Conservation (phyloP, 2,329 filamentous ascomycete species). For the Alternaria sp. region DNA sequence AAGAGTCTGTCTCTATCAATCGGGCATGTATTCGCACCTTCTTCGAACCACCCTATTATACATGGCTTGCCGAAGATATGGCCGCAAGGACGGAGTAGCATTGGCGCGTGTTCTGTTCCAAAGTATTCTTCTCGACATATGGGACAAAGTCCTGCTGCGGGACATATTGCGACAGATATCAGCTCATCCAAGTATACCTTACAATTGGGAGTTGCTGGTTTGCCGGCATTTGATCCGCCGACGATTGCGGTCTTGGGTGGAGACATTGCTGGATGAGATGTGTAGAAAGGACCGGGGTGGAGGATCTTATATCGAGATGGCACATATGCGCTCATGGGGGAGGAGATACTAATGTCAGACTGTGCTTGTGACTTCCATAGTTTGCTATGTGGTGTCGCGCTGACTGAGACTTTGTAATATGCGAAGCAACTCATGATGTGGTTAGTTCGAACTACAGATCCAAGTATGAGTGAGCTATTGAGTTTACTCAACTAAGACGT, state of each 20-base stretch:
- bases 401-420: neutral
- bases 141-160: slow-evolving; percentile 12
- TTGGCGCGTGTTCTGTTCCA: neutral
- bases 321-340: neutral
- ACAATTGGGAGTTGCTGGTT: neutral
- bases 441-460: neutral
- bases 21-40: slow-evolving; percentile 5
- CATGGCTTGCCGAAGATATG: slow-evolving; percentile 27
- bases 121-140: slow-evolving; percentile 21
- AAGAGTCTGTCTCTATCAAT: slow-evolving; percentile 11
- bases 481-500: neutral
- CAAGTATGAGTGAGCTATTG: neutral
- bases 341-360: slow-evolving; percentile 7
- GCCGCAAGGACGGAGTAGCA: slow-evolving; percentile 18
- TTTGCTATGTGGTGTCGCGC: neutral
- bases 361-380: neutral
- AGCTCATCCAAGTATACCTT: slow-evolving; percentile 5
- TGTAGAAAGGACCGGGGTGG: neutral
- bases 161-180: slow-evolving; percentile 9
- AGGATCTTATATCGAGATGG: neutral
- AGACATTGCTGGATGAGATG: neutral
- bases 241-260: neutral
- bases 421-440: neutral
- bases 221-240: neutral
- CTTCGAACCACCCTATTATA: slow-evolving; percentile 14